phyloP scores from a whole-genome alignment of 2,329 filamentous ascomycete genomes.

The Penicillium polonicum region DNA sequence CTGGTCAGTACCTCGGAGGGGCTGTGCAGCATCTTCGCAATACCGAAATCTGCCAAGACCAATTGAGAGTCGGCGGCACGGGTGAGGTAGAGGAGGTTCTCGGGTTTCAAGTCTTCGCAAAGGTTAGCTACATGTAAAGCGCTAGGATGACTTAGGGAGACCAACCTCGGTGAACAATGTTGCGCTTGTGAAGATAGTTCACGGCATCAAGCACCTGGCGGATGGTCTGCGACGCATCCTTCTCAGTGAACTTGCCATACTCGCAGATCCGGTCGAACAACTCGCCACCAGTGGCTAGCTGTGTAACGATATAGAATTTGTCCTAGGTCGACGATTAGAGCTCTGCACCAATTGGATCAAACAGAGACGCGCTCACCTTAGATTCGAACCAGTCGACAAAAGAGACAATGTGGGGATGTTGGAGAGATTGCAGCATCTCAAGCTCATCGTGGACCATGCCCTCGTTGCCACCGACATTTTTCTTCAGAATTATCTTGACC shows the following conservation, averaged over 20 bases:
- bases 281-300: conserved; percentile 92
- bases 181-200: conserved; percentile 88
- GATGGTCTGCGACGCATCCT: conserved; percentile 94
- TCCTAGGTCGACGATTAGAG: conserved; percentile 57
- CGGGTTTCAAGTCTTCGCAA: conserved; percentile 82
- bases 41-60: conserved; percentile 95
- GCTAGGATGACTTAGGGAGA: background rate
- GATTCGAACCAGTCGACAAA: conserved; percentile 99
- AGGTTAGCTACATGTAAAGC: conserved; percentile 5
- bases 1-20: conserved; percentile 91
- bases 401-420: conserved; percentile 93
- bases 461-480: conserved; percentile 97
- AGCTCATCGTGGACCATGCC: conserved; percentile 98
- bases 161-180: conserved; percentile 91
- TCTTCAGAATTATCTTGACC: conserved; percentile 98
- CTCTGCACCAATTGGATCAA: background rate
- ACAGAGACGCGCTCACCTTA: conserved; percentile 59
- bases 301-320: conserved; percentile 99
- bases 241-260: conserved; percentile 96
- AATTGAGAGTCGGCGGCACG: conserved; percentile 74
- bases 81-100: conserved; percentile 93
- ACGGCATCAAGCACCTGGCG: conserved; percentile 90
- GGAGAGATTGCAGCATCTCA: conserved; percentile 83
- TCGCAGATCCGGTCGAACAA: conserved; percentile 98
- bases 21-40: conserved; percentile 93